Conservation (phyloP, 108 stramenopile species). For the Nannochloropsis gaditana region DNA sequence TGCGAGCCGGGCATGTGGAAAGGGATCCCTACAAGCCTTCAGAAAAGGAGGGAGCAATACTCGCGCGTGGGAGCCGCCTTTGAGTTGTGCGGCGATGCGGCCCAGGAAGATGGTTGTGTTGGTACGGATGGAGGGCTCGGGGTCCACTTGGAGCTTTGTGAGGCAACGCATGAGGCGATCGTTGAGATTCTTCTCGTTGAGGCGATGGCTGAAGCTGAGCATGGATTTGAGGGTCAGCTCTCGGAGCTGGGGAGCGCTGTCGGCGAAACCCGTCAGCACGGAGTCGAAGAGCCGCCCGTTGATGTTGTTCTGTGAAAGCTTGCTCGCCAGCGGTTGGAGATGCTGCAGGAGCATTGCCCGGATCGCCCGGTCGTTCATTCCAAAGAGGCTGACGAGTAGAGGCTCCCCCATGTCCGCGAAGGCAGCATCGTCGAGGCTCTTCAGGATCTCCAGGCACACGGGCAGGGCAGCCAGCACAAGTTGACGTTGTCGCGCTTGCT, state of each 20-base stretch:
- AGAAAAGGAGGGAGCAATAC: constrained; percentile 39
- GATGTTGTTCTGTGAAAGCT: constrained; percentile 35
- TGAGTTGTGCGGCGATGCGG: constrained; percentile 45
- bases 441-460: constrained; percentile 26
- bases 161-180: constrained; percentile 50
- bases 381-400: constrained; percentile 38
- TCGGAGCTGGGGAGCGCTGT: constrained; percentile 49
- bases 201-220: constrained; percentile 44
- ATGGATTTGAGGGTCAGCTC: constrained; percentile 53
- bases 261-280: constrained; percentile 50
- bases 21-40: constrained; percentile 30
- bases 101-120: constrained; percentile 53
- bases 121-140: constrained; percentile 52
- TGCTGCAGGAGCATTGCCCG: constrained; percentile 44
- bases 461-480: neutral
- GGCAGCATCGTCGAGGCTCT: constrained; percentile 15
- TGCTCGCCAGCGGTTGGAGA: constrained; percentile 30
- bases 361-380: constrained; percentile 48
- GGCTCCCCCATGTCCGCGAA: constrained; percentile 29
- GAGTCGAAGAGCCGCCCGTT: constrained; percentile 46
- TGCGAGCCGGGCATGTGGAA: constrained; percentile 35
- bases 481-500: neutral
- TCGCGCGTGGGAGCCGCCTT: constrained; percentile 26
- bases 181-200: constrained; percentile 48
- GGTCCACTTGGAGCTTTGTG: constrained; percentile 43